Evolutionary conservation across 2,329 filamentous ascomycete genomes (phyloP).

Genomic region (Plenodomus biglobosus): DNA sequence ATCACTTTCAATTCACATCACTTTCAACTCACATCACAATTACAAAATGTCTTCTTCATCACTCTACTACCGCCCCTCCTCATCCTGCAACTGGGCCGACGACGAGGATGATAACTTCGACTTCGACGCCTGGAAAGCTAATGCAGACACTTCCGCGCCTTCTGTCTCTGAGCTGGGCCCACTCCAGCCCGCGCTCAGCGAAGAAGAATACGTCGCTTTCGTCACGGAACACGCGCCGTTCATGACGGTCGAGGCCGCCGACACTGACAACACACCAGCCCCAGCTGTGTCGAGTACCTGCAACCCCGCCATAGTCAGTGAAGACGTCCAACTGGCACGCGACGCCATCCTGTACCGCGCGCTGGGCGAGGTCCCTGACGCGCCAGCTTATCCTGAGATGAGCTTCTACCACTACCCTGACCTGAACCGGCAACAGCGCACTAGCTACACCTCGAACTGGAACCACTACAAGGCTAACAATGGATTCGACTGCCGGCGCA

Average conservation of each 20-base stretch:
- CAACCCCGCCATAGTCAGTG: background rate
- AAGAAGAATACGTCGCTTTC: background rate
- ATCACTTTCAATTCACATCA: background rate
- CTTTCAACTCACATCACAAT: background rate
- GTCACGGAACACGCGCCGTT: too few relatives aligned
- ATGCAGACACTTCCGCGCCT: slow-evolving; percentile 15
- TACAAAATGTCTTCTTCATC: too few relatives aligned
- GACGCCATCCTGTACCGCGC: background rate
- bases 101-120: slow-evolving; percentile 30
- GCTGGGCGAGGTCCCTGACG: slow-evolving; percentile 1
- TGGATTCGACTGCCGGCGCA: slow-evolving; percentile 1
- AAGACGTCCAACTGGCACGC: slow-evolving; percentile 1
- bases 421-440: background rate
- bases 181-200: slow-evolving; percentile 2
- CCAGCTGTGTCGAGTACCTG: background rate
- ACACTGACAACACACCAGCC: too few relatives aligned
- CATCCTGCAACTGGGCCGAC: slow-evolving; percentile 21
- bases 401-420: background rate
- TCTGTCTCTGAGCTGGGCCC: slow-evolving; percentile 7
- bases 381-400: slow-evolving; percentile 16
- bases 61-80: background rate
- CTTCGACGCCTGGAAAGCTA: slow-evolving; percentile 13
- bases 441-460: slow-evolving; percentile 6
- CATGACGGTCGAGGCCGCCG: too few relatives aligned
- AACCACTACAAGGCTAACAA: slow-evolving; percentile 1